These are phyloP conservation scores for Pouteria campechiana DNA, from an alignment of 179 eudicot species.

Conservation along the genomic window DNA sequence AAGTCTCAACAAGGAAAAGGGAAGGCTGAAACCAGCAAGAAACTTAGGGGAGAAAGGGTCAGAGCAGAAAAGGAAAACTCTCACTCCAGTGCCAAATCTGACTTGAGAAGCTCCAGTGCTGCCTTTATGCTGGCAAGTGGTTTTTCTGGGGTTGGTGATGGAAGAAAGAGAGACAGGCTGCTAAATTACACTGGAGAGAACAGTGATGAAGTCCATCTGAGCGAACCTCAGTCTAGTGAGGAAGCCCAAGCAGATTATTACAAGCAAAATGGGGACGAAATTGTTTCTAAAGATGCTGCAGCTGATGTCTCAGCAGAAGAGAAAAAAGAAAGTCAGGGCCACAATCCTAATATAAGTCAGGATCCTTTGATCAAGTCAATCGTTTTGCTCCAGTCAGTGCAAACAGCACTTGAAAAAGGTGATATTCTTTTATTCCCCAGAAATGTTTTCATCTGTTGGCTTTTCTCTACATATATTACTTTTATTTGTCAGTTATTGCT, in stretches of 20 bases:
- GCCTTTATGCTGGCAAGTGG: slow-evolving; percentile 41
- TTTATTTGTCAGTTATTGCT: too few species aligned
- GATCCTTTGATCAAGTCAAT: slow-evolving; percentile 62
- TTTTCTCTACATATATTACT: too few species aligned
- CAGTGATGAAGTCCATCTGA: slow-evolving; percentile 21
- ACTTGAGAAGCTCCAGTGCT: slow-evolving; percentile 53
- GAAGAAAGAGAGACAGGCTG: slow-evolving; percentile 25
- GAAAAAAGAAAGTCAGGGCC: slow-evolving; percentile 20
- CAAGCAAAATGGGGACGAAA: slow-evolving; percentile 11
- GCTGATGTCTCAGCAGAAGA: slow-evolving; percentile 21
- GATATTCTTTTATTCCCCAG: too few species aligned
- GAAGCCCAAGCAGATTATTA: slow-evolving; percentile 15
- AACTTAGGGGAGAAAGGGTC: slow-evolving; percentile 39
- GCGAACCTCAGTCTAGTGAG: slow-evolving; percentile 17
- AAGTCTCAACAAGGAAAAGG: slow-evolving; percentile 21
- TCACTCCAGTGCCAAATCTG: slow-evolving; percentile 69
- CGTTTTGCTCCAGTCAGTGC: slow-evolving; percentile 48
- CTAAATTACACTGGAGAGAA: slow-evolving; percentile 23
- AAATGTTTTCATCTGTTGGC: too few species aligned
- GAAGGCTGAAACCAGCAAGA: slow-evolving; percentile 41
- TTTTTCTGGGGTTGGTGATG: slow-evolving; percentile 28
- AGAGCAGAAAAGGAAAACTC: slow-evolving; percentile 55
- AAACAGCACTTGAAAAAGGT: slow-evolving; percentile 82
- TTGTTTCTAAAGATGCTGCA: slow-evolving; percentile 18
- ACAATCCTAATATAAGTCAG: slow-evolving; percentile 16